Base-by-base conservation (phyloP, 345 rosid species). In the Brassica cretica region DNA sequence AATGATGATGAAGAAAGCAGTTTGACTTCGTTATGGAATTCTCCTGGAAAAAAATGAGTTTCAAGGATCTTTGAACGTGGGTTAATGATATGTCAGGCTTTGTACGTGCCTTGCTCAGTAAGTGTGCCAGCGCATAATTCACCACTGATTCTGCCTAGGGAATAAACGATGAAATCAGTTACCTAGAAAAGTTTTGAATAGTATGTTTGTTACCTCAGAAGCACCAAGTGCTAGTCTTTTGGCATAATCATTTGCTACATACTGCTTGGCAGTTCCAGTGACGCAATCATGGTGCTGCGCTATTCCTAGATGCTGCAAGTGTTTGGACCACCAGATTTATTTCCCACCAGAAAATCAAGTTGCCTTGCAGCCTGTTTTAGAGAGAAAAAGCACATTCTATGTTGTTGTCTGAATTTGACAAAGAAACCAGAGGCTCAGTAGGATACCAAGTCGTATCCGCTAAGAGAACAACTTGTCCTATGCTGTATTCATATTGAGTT, bases 251-350 rank as follows among this genome's bases (percentile, higher is more conserved):
- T 91, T 1, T 27, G 95, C 91, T n/a, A 92, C 89, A 73, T 93
- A 97, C 74, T 93, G 95, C 83, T 81, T 89, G 25, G 98, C 97
- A 76, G 95, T 91, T 21, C 24, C 24, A 21, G 24, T n/a, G n/a
- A n/a, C n/a, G n/a, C 93, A 93, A 88, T 93, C 98, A 83, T 93
- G 98, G 80, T 93, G 98, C 78, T 90, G 96, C 35, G n/a, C n/a
- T n/a, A n/a, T n/a, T n/a, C n/a, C n/a, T n/a, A 93, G 69, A 93
- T 88, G 66, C 86, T 32, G 35, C 39, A 76, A 33, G 93, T 89
- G 60, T 70, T 85, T 29, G 91, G 86, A 53, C 89, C 84, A 41
- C 73, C 66, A 14, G 85, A 66, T 70, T 78, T 86, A 82, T 73
- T 89, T 41, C 97, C 96, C 12, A 80, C 92, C 56, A 89, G 82